Evolutionary conservation across 371 early-diverging fungal genomes (phyloP), one percentile per base, ranked within the genome.

Genomic region (Lichtheimia ornata): DNA sequence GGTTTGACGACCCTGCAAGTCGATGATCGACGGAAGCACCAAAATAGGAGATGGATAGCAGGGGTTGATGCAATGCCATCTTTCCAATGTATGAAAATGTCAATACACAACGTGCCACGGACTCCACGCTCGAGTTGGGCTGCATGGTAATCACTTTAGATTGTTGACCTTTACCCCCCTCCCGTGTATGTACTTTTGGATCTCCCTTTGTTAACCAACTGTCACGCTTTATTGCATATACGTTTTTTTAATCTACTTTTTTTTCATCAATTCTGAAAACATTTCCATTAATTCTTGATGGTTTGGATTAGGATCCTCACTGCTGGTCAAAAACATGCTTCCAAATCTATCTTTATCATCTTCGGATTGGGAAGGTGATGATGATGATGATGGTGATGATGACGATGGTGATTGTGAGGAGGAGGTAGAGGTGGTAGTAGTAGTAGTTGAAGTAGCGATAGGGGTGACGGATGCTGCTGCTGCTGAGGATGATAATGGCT

Each of bases 1-100:
- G 41, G 53, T 63, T 63, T 63, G 63, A 56, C 58, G 63, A 63
- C 52, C 63, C 63, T 63, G 63, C 63, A 57, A 63, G 63, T 51
- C 17, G 58, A 63, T 63, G 58, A 63, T 63, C 63, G 53, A 50
- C 63, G 27, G 3, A 14, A 7, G 6, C 11, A 35, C 35, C 17
- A 47, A 22, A 47, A 18, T 22, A 18, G 22, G 47, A 47, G 22
- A 47, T 18, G 47, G 47, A 47, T 18, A 15, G 11, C n/a, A 47
- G 47, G 47, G 47, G 47, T n/a, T 22, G 18, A n/a, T 47, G 47
- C n/a, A 22, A 22, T n/a, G 47, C 18, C 47, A 54, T 28, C 25
- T 51, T 51, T 51, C 22, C 25, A 18, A 18, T 51, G 52, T 51
- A 51, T 51, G 25, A 51, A 51, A 60, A 60, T 60, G 60, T 60